Base-by-base conservation (phyloP, 2,329 filamentous ascomycete species). In the Neonectria sp. region DNA sequence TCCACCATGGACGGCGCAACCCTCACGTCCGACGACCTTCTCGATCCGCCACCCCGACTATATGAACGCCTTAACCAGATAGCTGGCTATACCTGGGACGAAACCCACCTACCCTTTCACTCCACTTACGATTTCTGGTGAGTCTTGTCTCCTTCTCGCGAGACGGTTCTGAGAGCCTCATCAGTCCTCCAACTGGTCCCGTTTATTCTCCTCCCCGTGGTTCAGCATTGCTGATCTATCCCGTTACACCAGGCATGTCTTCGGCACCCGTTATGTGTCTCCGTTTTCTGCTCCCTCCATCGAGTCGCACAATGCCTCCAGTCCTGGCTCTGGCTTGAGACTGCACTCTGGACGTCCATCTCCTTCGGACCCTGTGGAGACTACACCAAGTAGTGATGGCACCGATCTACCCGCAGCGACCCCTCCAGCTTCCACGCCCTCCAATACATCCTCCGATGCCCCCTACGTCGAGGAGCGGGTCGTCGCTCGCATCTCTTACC, bases 101-200 rank as follows among this genome's bases (percentile, higher is more conserved):
- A 93, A 72, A 86, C 88, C 15, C 79, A 77, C 64, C 80, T 81
- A 29, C 88, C 89, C 12, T 83, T 87, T 63, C 90, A 91, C 77
- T 88, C 88, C 57, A 94, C 91, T 75, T 98, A 97, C 81, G 94
- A 97, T 79, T 95, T 95, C 83, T 98, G 95, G 94, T 90, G 83
- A 75, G 82, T 75, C 31, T 21, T 33, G 82, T 75, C 31, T 21
- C 29, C 45, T 56, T 59, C 24, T 35, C 27, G 52, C 31, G 43
- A 17, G 31, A 33, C 40, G 35, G 37, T 52, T 53, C 52, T 37
- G 29, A 24, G 35, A 40, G 25, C 29, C 21, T 48, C 46, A 24
- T 33, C 43, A 43, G 55, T 17, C 25, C 24, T 53, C 21, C 48
- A 27, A 17, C 57, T 29, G 27, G 24, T 62, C 33, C n/a, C 55